Conservation (phyloP, 2,329 filamentous ascomycete genomes). For the Penicillium concentricum region DNA sequence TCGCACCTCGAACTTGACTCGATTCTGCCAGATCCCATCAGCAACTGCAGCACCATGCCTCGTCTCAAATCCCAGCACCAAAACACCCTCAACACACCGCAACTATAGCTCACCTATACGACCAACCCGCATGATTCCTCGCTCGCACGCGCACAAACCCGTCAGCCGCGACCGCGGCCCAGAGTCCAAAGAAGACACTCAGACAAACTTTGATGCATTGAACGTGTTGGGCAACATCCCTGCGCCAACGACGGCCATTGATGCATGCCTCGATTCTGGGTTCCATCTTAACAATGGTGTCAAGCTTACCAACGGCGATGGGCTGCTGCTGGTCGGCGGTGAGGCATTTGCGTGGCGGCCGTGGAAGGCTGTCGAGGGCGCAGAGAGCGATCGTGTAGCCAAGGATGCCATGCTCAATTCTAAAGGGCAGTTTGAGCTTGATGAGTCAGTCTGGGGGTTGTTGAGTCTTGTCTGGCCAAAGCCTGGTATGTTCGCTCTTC, state of each 20-base stretch:
- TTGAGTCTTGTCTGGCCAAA: constrained; percentile 81
- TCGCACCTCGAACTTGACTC: constrained; percentile 11
- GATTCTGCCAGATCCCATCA: constrained; percentile 12
- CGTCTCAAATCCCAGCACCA: not conserved
- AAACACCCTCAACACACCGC: constrained; percentile 15
- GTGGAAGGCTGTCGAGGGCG: constrained; percentile 57
- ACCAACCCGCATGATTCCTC: constrained; percentile 34
- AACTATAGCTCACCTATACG: constrained; percentile 29
- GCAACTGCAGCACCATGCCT: constrained; percentile 4
- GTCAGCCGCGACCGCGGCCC: constrained; percentile 59
- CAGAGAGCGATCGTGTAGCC: constrained; percentile 30
- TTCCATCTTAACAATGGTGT: constrained; percentile 84
- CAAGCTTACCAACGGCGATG: constrained; percentile 66
- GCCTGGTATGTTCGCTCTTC: constrained; percentile 63
- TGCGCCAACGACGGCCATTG: constrained; percentile 76
- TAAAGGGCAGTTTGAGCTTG: constrained; percentile 79
- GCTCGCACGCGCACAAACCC: constrained; percentile 37
- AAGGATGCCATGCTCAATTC: constrained; percentile 61
- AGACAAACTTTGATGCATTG: constrained; percentile 71
- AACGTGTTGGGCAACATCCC: constrained; percentile 77
- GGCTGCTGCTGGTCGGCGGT: constrained; percentile 76
- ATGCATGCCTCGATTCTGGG: constrained; percentile 76
- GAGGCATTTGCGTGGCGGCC: constrained; percentile 89
- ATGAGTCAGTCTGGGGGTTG: constrained; percentile 68
- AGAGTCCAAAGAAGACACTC: constrained; percentile 59